Percentiles rank a stretch among this genome's conserved stretches.
These are phyloP conservation scores for Petrea volubilis DNA, from an alignment of 257 asterid species.

Conservation along the genomic window DNA sequence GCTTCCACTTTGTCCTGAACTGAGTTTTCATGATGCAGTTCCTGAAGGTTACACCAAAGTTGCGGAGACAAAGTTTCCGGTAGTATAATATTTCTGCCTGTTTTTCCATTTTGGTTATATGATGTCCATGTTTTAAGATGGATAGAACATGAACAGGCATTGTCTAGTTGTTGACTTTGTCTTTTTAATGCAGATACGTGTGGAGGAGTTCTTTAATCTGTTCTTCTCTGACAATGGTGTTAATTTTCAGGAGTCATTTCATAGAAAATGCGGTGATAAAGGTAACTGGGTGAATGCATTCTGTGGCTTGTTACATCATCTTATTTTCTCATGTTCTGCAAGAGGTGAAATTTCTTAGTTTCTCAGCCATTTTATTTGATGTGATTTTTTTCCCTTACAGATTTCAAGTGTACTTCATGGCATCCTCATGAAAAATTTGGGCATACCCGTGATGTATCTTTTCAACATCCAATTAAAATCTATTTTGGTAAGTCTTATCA, in stretches of 20 bases:
- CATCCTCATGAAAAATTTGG: slow-evolving; percentile 66
- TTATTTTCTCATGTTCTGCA: not conserved
- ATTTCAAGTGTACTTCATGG: slow-evolving; percentile 83
- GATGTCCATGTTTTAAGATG: slow-evolving; percentile 11
- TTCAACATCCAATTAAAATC: slow-evolving; percentile 94
- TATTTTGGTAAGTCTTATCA: slow-evolving; percentile 70
- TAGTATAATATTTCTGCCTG: slow-evolving; percentile 31
- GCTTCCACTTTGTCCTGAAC: slow-evolving; percentile 14
- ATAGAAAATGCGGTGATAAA: slow-evolving; percentile 92
- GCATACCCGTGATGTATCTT: slow-evolving; percentile 71
- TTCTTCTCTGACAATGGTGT: slow-evolving; percentile 72
- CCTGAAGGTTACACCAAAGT: slow-evolving; percentile 73
- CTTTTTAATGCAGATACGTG: slow-evolving; percentile 53
- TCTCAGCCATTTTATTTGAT: slow-evolving; percentile 23
- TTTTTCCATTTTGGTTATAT: not conserved
- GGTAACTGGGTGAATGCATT: slow-evolving; percentile 51
- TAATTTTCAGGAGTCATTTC: slow-evolving; percentile 71
- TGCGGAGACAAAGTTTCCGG: slow-evolving; percentile 88
- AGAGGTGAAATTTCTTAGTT: slow-evolving; percentile 12
- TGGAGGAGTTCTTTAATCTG: slow-evolving; percentile 72
- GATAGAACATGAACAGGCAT: slow-evolving; percentile 9
- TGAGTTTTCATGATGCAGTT: slow-evolving; percentile 53
- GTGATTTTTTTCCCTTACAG: slow-evolving; percentile 40
- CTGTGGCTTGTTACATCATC: slow-evolving; percentile 20
- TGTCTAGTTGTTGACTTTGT: slow-evolving; percentile 15